These are phyloP conservation scores for Eimeria praecox DNA, from an alignment of 169 alveolate genomes.

Conservation along the genomic window DNA sequence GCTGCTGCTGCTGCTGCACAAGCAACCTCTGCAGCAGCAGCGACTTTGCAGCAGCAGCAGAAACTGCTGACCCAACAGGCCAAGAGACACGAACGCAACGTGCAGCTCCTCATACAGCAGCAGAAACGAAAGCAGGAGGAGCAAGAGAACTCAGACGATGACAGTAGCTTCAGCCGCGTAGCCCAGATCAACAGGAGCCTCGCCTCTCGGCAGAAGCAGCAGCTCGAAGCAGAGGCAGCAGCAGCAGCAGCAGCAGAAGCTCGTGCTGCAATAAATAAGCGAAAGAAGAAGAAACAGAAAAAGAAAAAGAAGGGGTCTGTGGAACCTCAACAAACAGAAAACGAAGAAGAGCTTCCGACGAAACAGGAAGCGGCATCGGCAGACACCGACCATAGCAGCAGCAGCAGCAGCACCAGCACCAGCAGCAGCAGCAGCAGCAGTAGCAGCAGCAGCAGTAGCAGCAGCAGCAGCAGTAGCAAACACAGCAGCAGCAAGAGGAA, in stretches of 20 bases:
- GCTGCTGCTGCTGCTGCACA: conserved; percentile 37
- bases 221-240: conserved; percentile 15
- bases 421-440: neutral
- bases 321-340: neutral
- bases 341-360: neutral
- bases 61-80: neutral
- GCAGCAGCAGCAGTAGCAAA: conserved; percentile 5
- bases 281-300: neutral
- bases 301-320: neutral
- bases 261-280: neutral
- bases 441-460: conserved; percentile 21
- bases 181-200: neutral
- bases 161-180: conserved; percentile 12
- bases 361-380: neutral
- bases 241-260: conserved; percentile 36
- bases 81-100: conserved; percentile 14
- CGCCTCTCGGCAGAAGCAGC: conserved; percentile 29
- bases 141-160: neutral
- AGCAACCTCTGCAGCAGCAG: conserved; percentile 19
- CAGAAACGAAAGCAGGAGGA: conserved; percentile 9
- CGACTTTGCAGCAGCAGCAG: conserved; percentile 31
- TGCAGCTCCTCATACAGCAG: conserved; percentile 24
- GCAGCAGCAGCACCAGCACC: conserved; percentile 45
- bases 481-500: neutral
- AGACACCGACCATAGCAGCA: neutral